Conservation (phyloP, 805 yeast species). For the Cyberlindnera maclurae region DNA sequence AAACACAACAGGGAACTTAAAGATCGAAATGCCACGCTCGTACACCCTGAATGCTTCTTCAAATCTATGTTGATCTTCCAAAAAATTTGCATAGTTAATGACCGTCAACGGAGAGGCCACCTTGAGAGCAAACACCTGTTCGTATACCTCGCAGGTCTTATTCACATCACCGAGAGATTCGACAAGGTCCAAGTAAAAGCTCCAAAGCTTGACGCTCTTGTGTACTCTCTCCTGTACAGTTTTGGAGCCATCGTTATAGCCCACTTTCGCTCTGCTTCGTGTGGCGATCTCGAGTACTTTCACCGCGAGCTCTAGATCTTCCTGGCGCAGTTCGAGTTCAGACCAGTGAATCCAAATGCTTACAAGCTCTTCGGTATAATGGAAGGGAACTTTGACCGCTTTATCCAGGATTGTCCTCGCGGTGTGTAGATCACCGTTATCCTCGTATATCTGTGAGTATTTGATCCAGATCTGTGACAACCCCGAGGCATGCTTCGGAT, state of each 20-base stretch:
- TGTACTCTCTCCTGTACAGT: slow-evolving; percentile 55
- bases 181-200: slow-evolving; percentile 60
- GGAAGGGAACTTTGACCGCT: slow-evolving; percentile 66
- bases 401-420: slow-evolving; percentile 59
- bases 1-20: slow-evolving; percentile 52
- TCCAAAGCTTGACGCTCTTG: slow-evolving; percentile 64
- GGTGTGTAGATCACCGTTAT: slow-evolving; percentile 43
- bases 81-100: slow-evolving; percentile 56
- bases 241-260: slow-evolving; percentile 33
- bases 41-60: slow-evolving; percentile 52
- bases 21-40: slow-evolving; percentile 60
- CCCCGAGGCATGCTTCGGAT: slow-evolving; percentile 44
- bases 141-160: slow-evolving; percentile 39
- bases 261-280: slow-evolving; percentile 29
- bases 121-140: slow-evolving; percentile 46
- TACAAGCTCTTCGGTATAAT: slow-evolving; percentile 54
- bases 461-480: slow-evolving; percentile 61
- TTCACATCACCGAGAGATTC: slow-evolving; percentile 46
- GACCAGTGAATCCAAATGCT: slow-evolving; percentile 73
- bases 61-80: slow-evolving; percentile 39
- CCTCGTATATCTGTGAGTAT: slow-evolving; percentile 61
- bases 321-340: slow-evolving; percentile 49
- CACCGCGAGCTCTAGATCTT: slow-evolving; percentile 38
- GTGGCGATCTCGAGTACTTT: slow-evolving; percentile 37
- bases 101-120: slow-evolving; percentile 64